phyloP scores from a whole-genome alignment of 371 early-diverging fungal genomes.

The Mucor racemosus region DNA sequence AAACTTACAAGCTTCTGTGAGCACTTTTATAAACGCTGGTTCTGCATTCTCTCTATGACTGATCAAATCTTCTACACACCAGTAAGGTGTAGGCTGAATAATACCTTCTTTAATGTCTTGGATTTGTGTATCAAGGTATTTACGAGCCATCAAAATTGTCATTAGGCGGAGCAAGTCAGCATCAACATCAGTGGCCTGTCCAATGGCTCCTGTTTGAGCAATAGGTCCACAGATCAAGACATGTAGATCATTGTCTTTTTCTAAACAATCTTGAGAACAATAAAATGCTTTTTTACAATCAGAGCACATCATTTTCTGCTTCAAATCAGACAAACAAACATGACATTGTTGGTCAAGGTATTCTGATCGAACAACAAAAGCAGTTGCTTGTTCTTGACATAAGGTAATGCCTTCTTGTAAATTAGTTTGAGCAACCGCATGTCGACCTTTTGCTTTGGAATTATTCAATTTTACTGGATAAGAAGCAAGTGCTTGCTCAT shows the following conservation, averaged over 20 bases:
- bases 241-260: conserved; percentile 50
- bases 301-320: conserved; percentile 47
- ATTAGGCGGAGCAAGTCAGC: conserved; percentile 61
- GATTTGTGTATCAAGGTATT: conserved; percentile 32
- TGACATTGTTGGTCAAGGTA: conserved; percentile 64
- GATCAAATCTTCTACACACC: conserved; percentile 62
- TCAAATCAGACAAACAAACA: conserved; percentile 54
- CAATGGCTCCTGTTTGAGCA: conserved; percentile 53
- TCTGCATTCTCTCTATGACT: conserved; percentile 62
- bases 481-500: conserved; percentile 22
- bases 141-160: conserved; percentile 50
- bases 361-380: conserved; percentile 62
- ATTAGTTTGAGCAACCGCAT: conserved; percentile 58
- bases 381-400: conserved; percentile 59
- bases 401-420: conserved; percentile 59
- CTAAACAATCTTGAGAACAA: conserved; percentile 63
- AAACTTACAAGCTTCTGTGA: conserved; percentile 56
- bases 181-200: conserved; percentile 53
- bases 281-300: conserved; percentile 63
- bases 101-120: not conserved
- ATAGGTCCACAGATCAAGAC: conserved; percentile 54
- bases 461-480: conserved; percentile 42
- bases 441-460: conserved; percentile 64
- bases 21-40: conserved; percentile 51
- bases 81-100: conserved; percentile 46